Evolutionary conservation across 2,329 filamentous ascomycete species (phyloP).

Genomic region (Juglanconis sp.): DNA sequence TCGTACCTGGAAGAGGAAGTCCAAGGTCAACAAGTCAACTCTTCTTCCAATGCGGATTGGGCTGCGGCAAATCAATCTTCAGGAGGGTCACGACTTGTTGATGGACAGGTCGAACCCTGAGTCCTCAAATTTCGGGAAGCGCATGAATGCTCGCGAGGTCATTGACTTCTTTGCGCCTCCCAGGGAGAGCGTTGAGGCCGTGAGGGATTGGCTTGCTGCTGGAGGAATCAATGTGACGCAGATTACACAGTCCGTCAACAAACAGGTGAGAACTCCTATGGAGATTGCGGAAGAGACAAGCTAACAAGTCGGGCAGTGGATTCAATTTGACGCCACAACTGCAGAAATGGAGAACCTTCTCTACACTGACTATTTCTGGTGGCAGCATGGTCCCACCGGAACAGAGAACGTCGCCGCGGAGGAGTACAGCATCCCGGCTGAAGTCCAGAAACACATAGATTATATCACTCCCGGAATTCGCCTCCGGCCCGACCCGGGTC

Average conservation of each 20-base stretch:
- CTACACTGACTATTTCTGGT: slow-evolving; percentile 37
- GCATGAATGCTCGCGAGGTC: slow-evolving; percentile 32
- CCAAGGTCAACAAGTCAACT: slow-evolving; percentile 22
- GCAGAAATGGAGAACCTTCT: slow-evolving; percentile 36
- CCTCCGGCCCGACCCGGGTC: slow-evolving; percentile 28
- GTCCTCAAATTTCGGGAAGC: slow-evolving; percentile 33
- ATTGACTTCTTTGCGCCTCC: slow-evolving; percentile 33
- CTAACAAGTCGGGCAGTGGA: slow-evolving; percentile 32
- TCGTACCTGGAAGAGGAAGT: slow-evolving; percentile 25
- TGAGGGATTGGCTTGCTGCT: slow-evolving; percentile 19
- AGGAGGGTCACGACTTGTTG: slow-evolving; percentile 28
- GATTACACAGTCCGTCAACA: slow-evolving; percentile 22
- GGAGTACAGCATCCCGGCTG: slow-evolving; percentile 44
- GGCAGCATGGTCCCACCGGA: slow-evolving; percentile 34
- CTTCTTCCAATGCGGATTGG: slow-evolving; percentile 28
- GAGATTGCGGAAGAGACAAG: slow-evolving; percentile 15
- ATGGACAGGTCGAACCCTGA: slow-evolving; percentile 28
- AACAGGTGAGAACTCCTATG: slow-evolving; percentile 19
- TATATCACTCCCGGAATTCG: slow-evolving; percentile 53
- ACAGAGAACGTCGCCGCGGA: slow-evolving; percentile 34
- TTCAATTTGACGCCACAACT: slow-evolving; percentile 38
- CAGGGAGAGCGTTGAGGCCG: slow-evolving; percentile 26
- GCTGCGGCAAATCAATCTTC: slow-evolving; percentile 27
- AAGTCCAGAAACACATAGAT: slow-evolving; percentile 45
- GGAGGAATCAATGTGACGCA: slow-evolving; percentile 17